phyloP scores from a whole-genome alignment of 352 stramenopile species.

The Pythium plurisporium region DNA sequence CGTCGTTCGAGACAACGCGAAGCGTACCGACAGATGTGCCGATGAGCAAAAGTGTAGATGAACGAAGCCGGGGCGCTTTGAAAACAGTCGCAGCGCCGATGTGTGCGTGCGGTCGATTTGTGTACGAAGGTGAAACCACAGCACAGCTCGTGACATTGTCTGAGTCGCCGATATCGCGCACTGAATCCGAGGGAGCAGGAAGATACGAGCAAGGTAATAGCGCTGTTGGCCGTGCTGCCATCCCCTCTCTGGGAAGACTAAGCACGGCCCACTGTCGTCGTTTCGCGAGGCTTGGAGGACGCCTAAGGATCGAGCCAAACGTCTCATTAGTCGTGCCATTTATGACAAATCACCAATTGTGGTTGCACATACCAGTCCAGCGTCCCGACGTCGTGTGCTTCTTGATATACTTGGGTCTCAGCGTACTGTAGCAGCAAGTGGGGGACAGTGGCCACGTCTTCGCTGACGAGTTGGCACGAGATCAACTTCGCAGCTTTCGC shows the following conservation, averaged over 20 bases:
- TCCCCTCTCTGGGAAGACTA: neutral
- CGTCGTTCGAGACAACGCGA: conserved; percentile 40
- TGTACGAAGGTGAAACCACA: neutral
- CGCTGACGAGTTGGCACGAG: conserved; percentile 16
- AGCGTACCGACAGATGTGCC: conserved; percentile 44
- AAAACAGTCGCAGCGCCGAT: neutral
- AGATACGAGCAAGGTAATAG: conserved; percentile 13
- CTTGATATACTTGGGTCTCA: neutral
- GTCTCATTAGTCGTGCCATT: too few relatives aligned
- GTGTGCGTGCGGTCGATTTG: too few relatives aligned
- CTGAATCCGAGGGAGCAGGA: neutral
- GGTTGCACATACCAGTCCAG: neutral
- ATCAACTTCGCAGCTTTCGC: neutral
- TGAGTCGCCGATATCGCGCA: neutral
- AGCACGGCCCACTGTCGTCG: conserved; percentile 6
- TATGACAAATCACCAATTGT: too few relatives aligned
- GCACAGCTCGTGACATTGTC: conserved; percentile 15
- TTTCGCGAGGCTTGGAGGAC: neutral
- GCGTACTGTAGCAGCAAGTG: conserved; percentile 17
- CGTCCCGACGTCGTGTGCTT: neutral
- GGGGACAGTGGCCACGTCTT: neutral
- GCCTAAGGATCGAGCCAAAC: too few relatives aligned
- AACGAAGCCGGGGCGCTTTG: neutral
- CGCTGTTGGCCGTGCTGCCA: too few relatives aligned
- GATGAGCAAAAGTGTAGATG: conserved; percentile 24